Base-by-base conservation (phyloP, 306 rosid species). In the Hippophae gyantsensis region DNA sequence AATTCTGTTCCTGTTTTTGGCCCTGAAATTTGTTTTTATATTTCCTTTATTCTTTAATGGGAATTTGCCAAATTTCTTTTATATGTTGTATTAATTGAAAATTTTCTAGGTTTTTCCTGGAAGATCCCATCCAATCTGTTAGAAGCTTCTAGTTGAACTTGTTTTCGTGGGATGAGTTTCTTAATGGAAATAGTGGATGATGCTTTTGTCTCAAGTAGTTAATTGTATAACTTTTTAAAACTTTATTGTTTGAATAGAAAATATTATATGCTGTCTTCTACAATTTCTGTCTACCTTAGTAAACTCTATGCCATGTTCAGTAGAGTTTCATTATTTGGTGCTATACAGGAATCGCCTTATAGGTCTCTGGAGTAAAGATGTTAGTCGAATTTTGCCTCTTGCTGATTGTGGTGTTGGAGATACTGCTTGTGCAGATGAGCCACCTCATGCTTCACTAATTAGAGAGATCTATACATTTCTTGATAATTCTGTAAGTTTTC, bases 391-490 rank as follows among this genome's bases (percentile, higher is more conserved):
- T 70, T 82, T 93, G 76, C 95, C 88, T 68, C 97, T 93, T 60
- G 66, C 84, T 60, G 97, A 93, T 52, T 93, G 94, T 81, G 97
- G 99, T 67, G 84, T 82, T 58, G 67, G 78, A 70, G 85, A 70
- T 76, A 49, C 69, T 48, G 62, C 69, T 60, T 73, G 74, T 43
- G 74, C 64, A 62, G 80, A 74, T 65, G 97, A 83, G 76, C 69
- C 80, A 65, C 70, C 84, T 9, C 84, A 62, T 57, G 78, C 81
- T 52, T 64, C 86, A 67, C 86, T 93, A 67, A 66, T 75, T 62
- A 89, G 90, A 82, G 97, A 93, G 69, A 83, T 89, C 81, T 93
- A 86, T 70, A 63, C 87, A 56, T 93, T 93, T 79, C 95, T 93
- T 6, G 93, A 93, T 76, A 94, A 76, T 62, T 84, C 81, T 72